These are phyloP conservation scores for Schizophyllum amplum DNA, from an alignment of 1,284 basidiomycete species.

Conservation along the genomic window DNA sequence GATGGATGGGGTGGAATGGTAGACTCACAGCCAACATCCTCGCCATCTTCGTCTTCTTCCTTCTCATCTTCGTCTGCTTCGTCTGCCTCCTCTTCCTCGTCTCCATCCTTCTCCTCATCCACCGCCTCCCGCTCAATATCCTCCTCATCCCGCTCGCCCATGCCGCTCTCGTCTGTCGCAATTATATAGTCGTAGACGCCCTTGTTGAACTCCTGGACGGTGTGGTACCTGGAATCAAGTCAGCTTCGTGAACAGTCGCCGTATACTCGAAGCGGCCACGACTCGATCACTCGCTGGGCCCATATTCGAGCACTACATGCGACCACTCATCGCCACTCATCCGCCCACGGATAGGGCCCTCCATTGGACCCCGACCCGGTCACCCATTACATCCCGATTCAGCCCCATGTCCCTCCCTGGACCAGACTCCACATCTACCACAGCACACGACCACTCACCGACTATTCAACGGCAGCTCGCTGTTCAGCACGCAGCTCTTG, in stretches of 20 bases:
- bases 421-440: neutral
- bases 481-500: constrained; percentile 94
- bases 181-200: constrained; percentile 99
- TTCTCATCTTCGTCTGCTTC: constrained; percentile 27
- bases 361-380: too few species aligned
- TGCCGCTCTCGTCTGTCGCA: constrained; percentile 85
- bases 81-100: constrained; percentile 3
- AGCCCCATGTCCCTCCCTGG: neutral
- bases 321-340: too few species aligned
- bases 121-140: constrained; percentile 21
- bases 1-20: neutral
- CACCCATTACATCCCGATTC: too few species aligned
- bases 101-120: constrained; percentile 20
- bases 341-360: too few species aligned
- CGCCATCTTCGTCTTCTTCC: constrained; percentile 27
- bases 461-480: constrained; percentile 89
- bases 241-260: too few species aligned
- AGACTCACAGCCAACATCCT: constrained; percentile 29
- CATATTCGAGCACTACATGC: too few species aligned
- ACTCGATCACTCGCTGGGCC: too few species aligned
- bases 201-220: constrained; percentile 98
- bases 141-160: constrained; percentile 44
- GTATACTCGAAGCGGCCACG: too few species aligned
- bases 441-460: neutral
- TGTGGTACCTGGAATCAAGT: constrained; percentile 67